Percentiles rank a stretch among this genome's conserved stretches.
These are phyloP conservation scores for Suzukiozyma palmioleophila DNA, from an alignment of 1,139 yeast genomes.

Conservation along the genomic window DNA sequence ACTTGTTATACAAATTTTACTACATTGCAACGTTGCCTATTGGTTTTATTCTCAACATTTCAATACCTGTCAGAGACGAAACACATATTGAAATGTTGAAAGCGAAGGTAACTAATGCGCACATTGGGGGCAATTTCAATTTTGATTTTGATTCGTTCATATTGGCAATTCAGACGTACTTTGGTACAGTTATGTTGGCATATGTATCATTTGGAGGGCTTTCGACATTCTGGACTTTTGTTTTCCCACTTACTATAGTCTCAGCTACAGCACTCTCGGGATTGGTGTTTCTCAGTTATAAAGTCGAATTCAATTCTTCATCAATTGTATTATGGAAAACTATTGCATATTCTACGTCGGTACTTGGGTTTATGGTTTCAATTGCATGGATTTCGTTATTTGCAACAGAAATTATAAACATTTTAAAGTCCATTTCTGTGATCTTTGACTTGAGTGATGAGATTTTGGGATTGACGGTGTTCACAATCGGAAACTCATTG, in stretches of 20 bases:
- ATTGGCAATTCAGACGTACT: slow-evolving; percentile 16
- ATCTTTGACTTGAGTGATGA: slow-evolving; percentile 69
- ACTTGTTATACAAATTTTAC: slow-evolving; percentile 14
- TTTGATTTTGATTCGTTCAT: slow-evolving; percentile 16
- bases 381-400: slow-evolving; percentile 71
- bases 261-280: slow-evolving; percentile 9
- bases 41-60: slow-evolving; percentile 37
- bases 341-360: slow-evolving; percentile 33
- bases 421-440: slow-evolving; percentile 60
- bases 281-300: slow-evolving; percentile 6
- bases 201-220: slow-evolving; percentile 7
- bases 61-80: slow-evolving; percentile 45
- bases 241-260: slow-evolving; percentile 11
- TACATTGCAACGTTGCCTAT: slow-evolving; percentile 39
- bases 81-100: slow-evolving; percentile 5
- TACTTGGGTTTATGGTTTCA: slow-evolving; percentile 63
- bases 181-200: slow-evolving; percentile 15
- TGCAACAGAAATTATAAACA: slow-evolving; percentile 72
- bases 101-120: slow-evolving; percentile 3
- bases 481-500: slow-evolving; percentile 88
- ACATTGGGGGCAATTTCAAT: slow-evolving; percentile 12
- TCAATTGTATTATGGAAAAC: slow-evolving; percentile 7
- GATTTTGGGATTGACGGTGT: slow-evolving; percentile 76
- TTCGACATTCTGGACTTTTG: slow-evolving; percentile 5
- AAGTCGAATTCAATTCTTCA: slow-evolving; percentile 2